phyloP scores from a whole-genome alignment of 495 filamentous ascomycete species.

The Monascus purpureus region DNA sequence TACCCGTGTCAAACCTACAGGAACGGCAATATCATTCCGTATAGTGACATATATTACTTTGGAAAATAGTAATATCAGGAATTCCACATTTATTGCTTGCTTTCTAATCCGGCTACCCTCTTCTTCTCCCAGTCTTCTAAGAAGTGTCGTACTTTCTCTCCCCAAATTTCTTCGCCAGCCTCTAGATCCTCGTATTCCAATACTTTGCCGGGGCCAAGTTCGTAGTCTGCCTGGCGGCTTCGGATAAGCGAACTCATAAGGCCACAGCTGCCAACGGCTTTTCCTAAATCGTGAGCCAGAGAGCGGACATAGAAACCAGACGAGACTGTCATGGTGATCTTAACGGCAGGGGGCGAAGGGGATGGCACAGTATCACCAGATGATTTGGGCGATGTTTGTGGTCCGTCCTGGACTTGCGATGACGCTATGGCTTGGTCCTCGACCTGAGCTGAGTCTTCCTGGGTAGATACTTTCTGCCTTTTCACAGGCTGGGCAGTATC shows the following conservation, averaged over 20 bases:
- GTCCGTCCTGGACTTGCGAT: no score
- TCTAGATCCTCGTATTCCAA: constrained; percentile 71
- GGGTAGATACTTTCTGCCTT: constrained; percentile 21
- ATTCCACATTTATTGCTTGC: constrained; percentile 2
- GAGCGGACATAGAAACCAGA: constrained; percentile 97
- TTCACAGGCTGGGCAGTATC: constrained; percentile 9
- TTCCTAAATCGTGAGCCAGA: constrained; percentile 81
- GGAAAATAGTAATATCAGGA: no score
- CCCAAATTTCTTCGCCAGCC: constrained; percentile 73
- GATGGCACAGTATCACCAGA: constrained; percentile 6
- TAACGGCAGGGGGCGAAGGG: constrained; percentile 50
- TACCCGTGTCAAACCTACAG: no score
- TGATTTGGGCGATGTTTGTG: constrained; percentile 1
- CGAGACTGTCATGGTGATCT: constrained; percentile 79
- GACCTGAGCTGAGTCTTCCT: constrained; percentile 5
- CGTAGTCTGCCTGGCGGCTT: constrained; percentile 67
- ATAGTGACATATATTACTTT: no score
- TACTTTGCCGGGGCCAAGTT: constrained; percentile 48
- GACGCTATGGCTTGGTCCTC: constrained; percentile 1
- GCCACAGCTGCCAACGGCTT: constrained; percentile 63
- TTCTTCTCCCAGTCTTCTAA: constrained; percentile 46
- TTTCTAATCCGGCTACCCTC: constrained; percentile 9
- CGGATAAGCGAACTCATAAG: constrained; percentile 79
- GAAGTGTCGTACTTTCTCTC: constrained; percentile 51
- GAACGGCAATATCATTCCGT: no score